Percentiles rank a stretch among this genome's conserved stretches.
These are phyloP conservation scores for Boletellus sp. DNA, from an alignment of 1,284 basidiomycete species.

Conservation along the genomic window DNA sequence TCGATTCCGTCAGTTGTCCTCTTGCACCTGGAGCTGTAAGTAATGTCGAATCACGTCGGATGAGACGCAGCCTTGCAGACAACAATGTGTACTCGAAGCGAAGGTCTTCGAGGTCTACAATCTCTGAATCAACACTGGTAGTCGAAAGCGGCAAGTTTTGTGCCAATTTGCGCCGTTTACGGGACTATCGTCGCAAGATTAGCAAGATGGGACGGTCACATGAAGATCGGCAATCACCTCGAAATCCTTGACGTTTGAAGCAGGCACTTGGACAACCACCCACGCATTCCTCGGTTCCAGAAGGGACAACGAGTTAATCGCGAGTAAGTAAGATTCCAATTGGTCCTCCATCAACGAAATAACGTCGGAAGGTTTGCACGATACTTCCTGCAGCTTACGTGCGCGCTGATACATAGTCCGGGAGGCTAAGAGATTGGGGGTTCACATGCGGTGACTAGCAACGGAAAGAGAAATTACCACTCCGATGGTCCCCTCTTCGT, in stretches of 20 bases:
- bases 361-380: slow-evolving; percentile 48
- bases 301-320: slow-evolving; percentile 87
- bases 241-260: slow-evolving; percentile 23
- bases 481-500: slow-evolving; percentile 82
- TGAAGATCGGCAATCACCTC: slow-evolving; percentile 28
- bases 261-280: slow-evolving; percentile 45
- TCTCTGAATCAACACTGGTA: slow-evolving; percentile 63
- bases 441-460: slow-evolving; percentile 14
- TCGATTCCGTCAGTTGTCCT: slow-evolving; percentile 17
- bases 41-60: slow-evolving; percentile 54
- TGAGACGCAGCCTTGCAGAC: slow-evolving; percentile 75
- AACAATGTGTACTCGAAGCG: slow-evolving; percentile 82
- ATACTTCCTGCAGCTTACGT: slow-evolving; percentile 66
- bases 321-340: slow-evolving; percentile 78
- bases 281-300: slow-evolving; percentile 80
- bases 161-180: slow-evolving; percentile 70
- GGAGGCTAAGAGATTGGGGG: slow-evolving; percentile 55
- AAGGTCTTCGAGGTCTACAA: slow-evolving; percentile 81
- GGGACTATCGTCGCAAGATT: slow-evolving; percentile 38
- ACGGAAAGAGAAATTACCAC: slow-evolving; percentile 52
- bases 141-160: slow-evolving; percentile 77
- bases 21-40: slow-evolving; percentile 47
- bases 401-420: slow-evolving; percentile 94
- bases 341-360: slow-evolving; percentile 68
- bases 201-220: slow-evolving; percentile 19